Base-by-base conservation (phyloP, 331 rosid species). In the Acacia concinna region DNA sequence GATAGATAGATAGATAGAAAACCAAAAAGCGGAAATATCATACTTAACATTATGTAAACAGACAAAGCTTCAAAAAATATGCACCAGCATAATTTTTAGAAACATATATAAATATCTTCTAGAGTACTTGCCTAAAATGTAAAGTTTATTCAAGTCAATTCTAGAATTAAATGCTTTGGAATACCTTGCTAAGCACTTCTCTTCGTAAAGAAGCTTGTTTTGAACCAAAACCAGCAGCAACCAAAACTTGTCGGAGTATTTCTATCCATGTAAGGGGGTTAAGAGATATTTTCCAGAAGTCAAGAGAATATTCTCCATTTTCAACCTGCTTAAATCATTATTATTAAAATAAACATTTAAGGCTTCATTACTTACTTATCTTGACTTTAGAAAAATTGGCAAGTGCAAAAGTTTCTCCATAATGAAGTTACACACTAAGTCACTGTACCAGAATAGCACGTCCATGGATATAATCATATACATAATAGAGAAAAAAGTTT, bases 261-360 rank as follows among this genome's bases (percentile, higher is more conserved):
- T 96, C 99, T 75, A 88, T 84, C 98, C 99, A 96, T 21, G 97
- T 93, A 71, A 96, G 88, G 76, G 99, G 88, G 75, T 96, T 96
- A 67, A 96, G 75, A 32, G 91, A 90, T 83, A 85, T 87, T 86
- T 81, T 89, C 99, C 99, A 96, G 63, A 87, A 86, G 57, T 89
- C 89, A 44, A 91, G 85, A 74, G 82, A 84, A 78, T 73, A 81
- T 52, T 90, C 90, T 75, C 81, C 87, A 79, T 85, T 90, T 87
- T 89, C 98, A 76, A 93, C 87, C 99, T 95, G 88, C 83, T 82
- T 82, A 88, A 76, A 81, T 75, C 52, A 69, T 87, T 78, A 71
- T 87, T 78, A 71, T 73, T 65, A 23, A 73, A 74, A 79, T 20
- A 25, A 63, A 77, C 81, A 56, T 43, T 40, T 27, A 47, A 43